These are phyloP conservation scores for Hibiscus tridactylites DNA, from an alignment of 345 rosid genomes.

Conservation along the genomic window DNA sequence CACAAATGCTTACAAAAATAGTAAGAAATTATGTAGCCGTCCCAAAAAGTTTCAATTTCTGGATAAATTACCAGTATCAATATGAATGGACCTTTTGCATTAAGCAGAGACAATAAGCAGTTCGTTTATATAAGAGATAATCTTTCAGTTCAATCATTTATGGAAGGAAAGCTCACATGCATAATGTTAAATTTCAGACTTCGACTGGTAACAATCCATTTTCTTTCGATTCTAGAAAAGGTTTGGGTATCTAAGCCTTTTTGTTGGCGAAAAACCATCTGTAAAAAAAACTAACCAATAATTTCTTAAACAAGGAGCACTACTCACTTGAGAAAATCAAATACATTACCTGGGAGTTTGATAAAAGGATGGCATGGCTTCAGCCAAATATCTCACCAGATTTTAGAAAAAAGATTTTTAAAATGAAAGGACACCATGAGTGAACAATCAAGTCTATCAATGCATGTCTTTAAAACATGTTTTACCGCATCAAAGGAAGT, in stretches of 20 bases:
- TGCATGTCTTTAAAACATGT: background rate
- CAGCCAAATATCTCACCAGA: background rate
- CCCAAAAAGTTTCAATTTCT: background rate
- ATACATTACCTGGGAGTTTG: background rate
- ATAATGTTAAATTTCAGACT: background rate
- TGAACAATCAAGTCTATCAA: background rate
- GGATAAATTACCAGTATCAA: background rate
- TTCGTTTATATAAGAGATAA: background rate
- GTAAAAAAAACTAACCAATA: background rate
- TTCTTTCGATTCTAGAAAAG: background rate
- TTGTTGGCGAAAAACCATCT: background rate
- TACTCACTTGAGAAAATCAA: background rate
- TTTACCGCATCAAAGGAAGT: slow-evolving; percentile 50
- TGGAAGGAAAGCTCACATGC: background rate
- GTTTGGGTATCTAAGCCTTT: background rate
- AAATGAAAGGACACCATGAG: background rate
- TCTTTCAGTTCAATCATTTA: background rate
- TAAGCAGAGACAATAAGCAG: background rate
- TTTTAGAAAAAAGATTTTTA: background rate
- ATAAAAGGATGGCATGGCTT: background rate
- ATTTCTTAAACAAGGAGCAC: background rate
- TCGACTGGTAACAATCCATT: background rate
- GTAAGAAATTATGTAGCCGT: background rate
- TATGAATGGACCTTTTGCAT: background rate
- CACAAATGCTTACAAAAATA: too few species aligned